Base-by-base conservation (phyloP, 257 asterid species). In the Solanum etuberosum region DNA sequence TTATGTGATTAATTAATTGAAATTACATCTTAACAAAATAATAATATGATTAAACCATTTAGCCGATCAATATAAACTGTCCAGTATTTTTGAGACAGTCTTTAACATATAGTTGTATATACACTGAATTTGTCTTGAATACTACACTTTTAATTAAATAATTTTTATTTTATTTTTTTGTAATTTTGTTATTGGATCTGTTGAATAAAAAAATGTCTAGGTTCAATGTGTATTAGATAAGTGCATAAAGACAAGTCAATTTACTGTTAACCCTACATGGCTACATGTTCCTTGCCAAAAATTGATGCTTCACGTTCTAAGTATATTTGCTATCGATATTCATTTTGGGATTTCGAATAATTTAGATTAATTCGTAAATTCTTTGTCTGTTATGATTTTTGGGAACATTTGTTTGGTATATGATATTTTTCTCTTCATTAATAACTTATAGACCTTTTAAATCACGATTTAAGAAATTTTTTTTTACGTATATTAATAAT, bases 191-290 rank as follows among this genome's bases (percentile, higher is more conserved):
- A 6, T 80, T 80, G 85, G 85, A 80, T 80, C 67, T 80, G 29
- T 80, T 29, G 67, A 46, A 48, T 27, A 27, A 80, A 77, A 25
- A 80, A 63, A 63, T 80, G 85, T 16, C 42, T 59, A 80, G 67
- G 67, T 46, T 51, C 85, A 80, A 23, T 80, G 27, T 80, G n/a
- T 42, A 78, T 25, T 76, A 76, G 20, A 38, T 77, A 8, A 16
- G 59, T 42, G 37, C 38, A 25, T 31, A 43, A 15, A 27, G 84
- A 46, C 84, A 46, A 77, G 11, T 70, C 40, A 70, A 70, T 80
- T 80, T 48, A 80, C 85, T 80, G 85, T 9, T 27, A 80, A 43
- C 67, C 85, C 85, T 46, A 80, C 85, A 46, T 80, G 85, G 32
- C 85, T 46, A 80, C 85, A 46, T 80, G 85, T 46, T 27, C 63